Evolutionary conservation across 306 rosid species (phyloP), one percentile per base, ranked within the genome.

Genomic region (Acacia confusa): DNA sequence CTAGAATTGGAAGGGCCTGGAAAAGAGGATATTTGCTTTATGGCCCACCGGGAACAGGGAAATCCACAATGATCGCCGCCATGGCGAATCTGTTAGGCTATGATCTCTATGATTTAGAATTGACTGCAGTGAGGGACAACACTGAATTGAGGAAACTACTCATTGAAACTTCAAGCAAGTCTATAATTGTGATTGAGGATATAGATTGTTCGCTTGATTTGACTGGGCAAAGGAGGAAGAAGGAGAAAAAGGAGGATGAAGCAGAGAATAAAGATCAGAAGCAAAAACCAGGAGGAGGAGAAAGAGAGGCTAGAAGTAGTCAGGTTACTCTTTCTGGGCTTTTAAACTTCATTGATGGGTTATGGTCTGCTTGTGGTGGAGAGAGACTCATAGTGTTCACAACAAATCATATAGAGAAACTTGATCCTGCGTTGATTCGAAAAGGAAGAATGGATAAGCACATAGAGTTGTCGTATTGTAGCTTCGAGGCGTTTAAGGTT

Each of bases 371-470:
- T 58, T 88, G 97, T 63, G 89, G 92, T 0, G 94, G 95, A 32
- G 97, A 93, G 19, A 89, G 94, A 34, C 66, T 95, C 1, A 86
- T 95, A 13, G 92, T 95, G 17, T 93, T 95, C 87, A 93, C 99
- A 1, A 95, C 97, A 3, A 95, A 93, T 55, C 83, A 88, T 74
- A 90, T 86, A 34, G 97, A 95, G 84, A 91, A 92, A 27, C 88
- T 95, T 9, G 97, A 95, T 72, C 95, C 97, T 0, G 97, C 99
- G n/a, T 78, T 95, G 67, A 85, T 91, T 17, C 77, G 99, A 14
- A 90, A 85, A 82, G 97, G 99, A 32, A 88, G 99, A 83, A 93
- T 95, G 97, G 97, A 95, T 72, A 92, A 81, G 80, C 97, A 88
- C 68, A 90, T 93, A 12, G 95, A 95, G 58, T 32, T 93, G 78